Evolutionary conservation across 495 filamentous ascomycete species (phyloP).

Genomic region (Lophium mytilinum): DNA sequence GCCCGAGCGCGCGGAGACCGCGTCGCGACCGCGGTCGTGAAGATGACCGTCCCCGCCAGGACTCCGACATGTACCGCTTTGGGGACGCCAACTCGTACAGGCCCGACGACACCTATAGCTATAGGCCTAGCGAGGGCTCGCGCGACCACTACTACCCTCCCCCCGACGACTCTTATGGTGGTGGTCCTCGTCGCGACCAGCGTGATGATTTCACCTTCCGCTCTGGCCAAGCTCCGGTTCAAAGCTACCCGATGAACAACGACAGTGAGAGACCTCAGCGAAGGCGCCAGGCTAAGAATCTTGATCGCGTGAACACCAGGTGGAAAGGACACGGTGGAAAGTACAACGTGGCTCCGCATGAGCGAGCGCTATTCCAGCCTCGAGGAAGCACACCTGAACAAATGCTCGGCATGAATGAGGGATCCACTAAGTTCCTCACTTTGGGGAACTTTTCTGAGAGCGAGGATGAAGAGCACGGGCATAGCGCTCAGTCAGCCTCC

Average conservation of each 20-base stretch:
- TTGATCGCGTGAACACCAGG: background rate
- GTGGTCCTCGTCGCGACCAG: background rate
- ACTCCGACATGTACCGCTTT: background rate
- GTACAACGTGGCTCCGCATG: slow-evolving; percentile 5
- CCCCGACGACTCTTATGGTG: background rate
- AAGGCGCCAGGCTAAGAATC: background rate
- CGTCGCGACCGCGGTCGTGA: background rate
- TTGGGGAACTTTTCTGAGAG: slow-evolving; percentile 22
- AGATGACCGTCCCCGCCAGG: background rate
- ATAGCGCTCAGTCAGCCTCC: background rate
- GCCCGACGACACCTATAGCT: background rate
- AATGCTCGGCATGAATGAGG: slow-evolving; percentile 17
- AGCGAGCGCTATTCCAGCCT: slow-evolving; percentile 19
- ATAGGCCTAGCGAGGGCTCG: background rate
- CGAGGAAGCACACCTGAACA: slow-evolving; percentile 19
- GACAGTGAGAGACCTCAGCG: background rate
- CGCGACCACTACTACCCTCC: background rate
- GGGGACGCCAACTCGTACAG: background rate
- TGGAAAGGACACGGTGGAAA: background rate
- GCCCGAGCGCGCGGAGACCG: background rate
- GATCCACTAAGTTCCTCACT: slow-evolving; percentile 15
- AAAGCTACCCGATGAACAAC: background rate
- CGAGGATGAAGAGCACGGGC: slow-evolving; percentile 13
- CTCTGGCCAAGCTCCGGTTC: background rate
- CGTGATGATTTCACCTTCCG: background rate